Base-by-base conservation (phyloP, 2,329 filamentous ascomycete genomes). In the Onygena corvina region DNA sequence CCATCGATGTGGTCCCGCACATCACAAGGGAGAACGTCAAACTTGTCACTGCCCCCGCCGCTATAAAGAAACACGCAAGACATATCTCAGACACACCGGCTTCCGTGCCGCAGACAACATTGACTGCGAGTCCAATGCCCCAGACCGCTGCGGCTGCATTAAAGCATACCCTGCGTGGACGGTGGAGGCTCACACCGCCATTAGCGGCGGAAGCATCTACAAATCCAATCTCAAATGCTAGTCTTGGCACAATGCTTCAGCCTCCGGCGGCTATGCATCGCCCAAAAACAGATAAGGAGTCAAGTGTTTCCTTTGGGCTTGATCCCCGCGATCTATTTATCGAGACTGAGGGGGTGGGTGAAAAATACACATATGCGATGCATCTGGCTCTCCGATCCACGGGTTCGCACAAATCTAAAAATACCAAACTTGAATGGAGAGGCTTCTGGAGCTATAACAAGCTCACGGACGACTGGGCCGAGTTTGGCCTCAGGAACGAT, bases 361-460 rank as follows among this genome's bases (percentile, higher is more conserved):
- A 75, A 0, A 87, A 88, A 67, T 96, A 96, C 66, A 77, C 82
- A 53, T 94, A 92, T 64, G 78, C 83, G 40, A 83, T 96, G 78
- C 81, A 90, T 52, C 66, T 98, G 25, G 73, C 76, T 4, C 64
- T 96, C 25, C 78, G 79, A 35, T 69, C 66, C 1, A 54, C 65
- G 0, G 80, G 74, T 76, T 78, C 9, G 60, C 63, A 25, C 59
- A 60, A 4, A 76, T 71, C 80, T 0, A 79, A 80, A 61, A 94
- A 93, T 60, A 95, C 90, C 54, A 94, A 93, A 67, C 68, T 98
- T 46, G 70, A 73, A 0, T 98, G 92, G 90, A 83, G 84, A 59
- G 83, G 84, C 0, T 95, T 89, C 63, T 94, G 86, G 79, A 90
- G 83, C 68, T 90, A 93, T 62, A 94, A 96, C 62, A 77, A 78